A percentile compares a stretch with the other conserved stretches of the same genome.
Conservation (phyloP, 257 asterid species). For the Solanum neorickii region DNA sequence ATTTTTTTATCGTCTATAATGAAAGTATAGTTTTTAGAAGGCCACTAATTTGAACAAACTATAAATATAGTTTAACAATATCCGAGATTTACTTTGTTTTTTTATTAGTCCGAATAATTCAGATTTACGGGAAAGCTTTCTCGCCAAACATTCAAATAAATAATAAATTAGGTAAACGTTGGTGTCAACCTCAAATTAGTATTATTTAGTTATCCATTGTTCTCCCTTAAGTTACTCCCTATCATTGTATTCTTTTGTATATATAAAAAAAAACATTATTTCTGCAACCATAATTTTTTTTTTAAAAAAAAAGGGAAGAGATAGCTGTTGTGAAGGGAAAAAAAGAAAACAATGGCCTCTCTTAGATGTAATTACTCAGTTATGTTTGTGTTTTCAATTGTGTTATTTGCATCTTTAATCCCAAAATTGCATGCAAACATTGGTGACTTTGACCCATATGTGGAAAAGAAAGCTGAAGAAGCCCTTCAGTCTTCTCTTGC, state of each 20-base stretch:
- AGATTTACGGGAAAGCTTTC: not conserved
- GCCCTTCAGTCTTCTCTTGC: slow-evolving; percentile 33
- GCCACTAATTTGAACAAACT: not conserved
- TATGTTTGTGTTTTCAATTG: not conserved
- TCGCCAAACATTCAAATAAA: not conserved
- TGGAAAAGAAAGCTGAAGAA: slow-evolving; percentile 27
- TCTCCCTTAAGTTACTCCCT: not conserved
- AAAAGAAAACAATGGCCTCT: not conserved
- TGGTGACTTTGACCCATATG: slow-evolving; percentile 33
- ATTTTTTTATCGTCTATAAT: not conserved
- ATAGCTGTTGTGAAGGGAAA: not conserved
- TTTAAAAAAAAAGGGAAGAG: not conserved
- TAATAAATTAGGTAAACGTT: not conserved
- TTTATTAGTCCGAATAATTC: not conserved
- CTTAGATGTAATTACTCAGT: not conserved
- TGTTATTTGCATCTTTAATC: not conserved
- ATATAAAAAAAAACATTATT: not conserved
- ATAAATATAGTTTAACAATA: not conserved
- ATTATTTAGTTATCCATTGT: not conserved
- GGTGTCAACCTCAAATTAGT: not conserved
- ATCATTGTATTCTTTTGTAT: not conserved
- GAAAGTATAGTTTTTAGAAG: no score
- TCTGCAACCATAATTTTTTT: not conserved
- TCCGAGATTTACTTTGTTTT: not conserved
- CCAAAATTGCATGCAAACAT: slow-evolving; percentile 28